Conservation (phyloP, 2,329 filamentous ascomycete species). For the Alternaria conjuncta region DNA sequence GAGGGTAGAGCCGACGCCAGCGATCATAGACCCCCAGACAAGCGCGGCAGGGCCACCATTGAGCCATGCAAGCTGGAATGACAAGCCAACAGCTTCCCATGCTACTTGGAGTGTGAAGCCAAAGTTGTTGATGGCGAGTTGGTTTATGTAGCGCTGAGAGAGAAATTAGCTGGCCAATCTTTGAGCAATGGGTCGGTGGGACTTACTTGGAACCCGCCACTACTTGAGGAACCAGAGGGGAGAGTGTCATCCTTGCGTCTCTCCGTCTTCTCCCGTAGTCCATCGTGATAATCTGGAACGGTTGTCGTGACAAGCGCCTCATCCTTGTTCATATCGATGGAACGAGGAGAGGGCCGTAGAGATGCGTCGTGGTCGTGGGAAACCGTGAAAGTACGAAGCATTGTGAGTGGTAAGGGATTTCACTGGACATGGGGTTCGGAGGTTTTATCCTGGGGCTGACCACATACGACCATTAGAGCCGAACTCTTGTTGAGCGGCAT, state of each 20-base stretch:
- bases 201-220: background rate
- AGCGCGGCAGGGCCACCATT: background rate
- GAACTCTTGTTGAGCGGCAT: background rate
- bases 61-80: background rate
- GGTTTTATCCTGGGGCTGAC: background rate
- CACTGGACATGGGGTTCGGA: background rate
- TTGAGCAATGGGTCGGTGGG: background rate
- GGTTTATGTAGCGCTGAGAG: background rate
- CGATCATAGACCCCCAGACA: constrained; percentile 11
- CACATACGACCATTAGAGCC: background rate
- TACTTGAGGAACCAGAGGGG: background rate
- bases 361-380: background rate
- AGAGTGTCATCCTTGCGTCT: background rate
- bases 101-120: background rate
- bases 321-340: background rate
- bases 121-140: background rate
- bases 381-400: background rate
- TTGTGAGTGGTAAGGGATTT: background rate
- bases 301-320: background rate
- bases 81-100: background rate
- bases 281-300: background rate
- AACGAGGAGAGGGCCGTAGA: background rate
- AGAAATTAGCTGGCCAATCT: background rate
- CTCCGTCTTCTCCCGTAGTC: background rate
- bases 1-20: constrained; percentile 27